phyloP scores from a whole-genome alignment of 2,329 filamentous ascomycete genomes.

The Aspergillus ustus region DNA sequence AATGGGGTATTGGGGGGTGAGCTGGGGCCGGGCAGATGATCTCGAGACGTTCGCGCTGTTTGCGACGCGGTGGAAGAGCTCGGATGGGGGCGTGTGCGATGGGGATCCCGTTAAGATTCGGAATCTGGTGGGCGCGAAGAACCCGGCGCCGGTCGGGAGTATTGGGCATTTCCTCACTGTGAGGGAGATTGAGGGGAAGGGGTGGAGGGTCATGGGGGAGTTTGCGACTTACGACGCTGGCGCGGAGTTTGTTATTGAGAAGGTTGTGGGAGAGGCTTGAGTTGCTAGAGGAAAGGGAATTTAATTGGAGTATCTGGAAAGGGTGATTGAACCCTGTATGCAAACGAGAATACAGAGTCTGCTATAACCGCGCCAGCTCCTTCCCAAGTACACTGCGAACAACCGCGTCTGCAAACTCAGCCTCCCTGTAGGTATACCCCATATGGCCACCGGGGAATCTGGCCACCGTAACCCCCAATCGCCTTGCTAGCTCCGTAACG shows the following conservation, averaged over 20 bases:
- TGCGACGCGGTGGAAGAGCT: background rate
- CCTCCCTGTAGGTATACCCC: background rate
- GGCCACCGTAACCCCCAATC: background rate
- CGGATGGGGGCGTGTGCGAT: background rate
- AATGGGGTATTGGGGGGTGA: background rate
- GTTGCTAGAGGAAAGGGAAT: too few species aligned
- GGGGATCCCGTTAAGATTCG: constrained; percentile 4
- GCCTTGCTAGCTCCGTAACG: background rate
- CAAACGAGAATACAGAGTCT: too few species aligned
- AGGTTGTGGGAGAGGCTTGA: background rate
- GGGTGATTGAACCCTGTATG: background rate
- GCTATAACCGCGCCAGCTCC: background rate
- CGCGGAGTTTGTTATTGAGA: background rate
- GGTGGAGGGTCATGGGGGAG: background rate
- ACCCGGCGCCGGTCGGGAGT: background rate
- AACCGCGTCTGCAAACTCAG: background rate
- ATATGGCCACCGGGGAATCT: background rate
- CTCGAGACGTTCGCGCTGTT: constrained; percentile 4
- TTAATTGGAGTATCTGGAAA: background rate
- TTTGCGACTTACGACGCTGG: background rate
- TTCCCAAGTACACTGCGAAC: background rate
- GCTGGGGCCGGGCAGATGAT: background rate
- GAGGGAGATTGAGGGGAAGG: background rate
- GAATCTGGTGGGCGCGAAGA: background rate
- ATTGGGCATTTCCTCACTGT: background rate